Evolutionary conservation across 192 early-diverging fungal genomes (phyloP).

Genomic region (Coemansia sp.): DNA sequence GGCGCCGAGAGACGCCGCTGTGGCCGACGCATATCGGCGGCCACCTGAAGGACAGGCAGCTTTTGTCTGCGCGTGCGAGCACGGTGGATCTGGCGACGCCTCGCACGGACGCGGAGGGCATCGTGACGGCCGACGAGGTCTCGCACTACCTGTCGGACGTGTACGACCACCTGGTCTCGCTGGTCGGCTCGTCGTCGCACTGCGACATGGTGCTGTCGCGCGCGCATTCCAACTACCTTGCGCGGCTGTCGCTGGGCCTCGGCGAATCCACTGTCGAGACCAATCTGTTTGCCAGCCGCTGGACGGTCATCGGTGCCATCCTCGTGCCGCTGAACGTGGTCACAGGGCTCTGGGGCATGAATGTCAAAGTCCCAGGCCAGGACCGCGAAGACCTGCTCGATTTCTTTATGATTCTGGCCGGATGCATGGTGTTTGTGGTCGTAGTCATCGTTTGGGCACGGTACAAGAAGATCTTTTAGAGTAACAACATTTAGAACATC

Average conservation of each 20-base stretch:
- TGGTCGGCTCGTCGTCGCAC: conserved; percentile 65
- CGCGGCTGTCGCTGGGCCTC: conserved; percentile 65
- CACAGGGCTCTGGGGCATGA: conserved; percentile 69
- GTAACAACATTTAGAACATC: not conserved
- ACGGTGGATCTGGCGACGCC: conserved; percentile 14
- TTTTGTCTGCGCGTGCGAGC: conserved; percentile 18
- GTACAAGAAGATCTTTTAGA: conserved; percentile 38
- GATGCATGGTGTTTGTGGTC: conserved; percentile 29
- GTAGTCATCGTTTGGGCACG: conserved; percentile 36
- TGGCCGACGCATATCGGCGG: conserved; percentile 16
- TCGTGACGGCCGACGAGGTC: conserved; percentile 51
- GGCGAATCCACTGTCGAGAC: conserved; percentile 72
- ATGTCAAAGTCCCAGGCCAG: conserved; percentile 47
- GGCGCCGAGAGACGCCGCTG: conserved; percentile 5
- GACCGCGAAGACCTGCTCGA: conserved; percentile 17
- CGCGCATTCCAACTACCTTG: conserved; percentile 72
- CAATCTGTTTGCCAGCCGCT: conserved; percentile 75
- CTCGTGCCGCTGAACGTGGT: conserved; percentile 88
- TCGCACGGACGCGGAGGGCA: not conserved
- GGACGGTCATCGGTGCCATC: conserved; percentile 85
- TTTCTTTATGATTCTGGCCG: conserved; percentile 35
- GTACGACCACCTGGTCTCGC: conserved; percentile 72
- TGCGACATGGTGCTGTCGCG: conserved; percentile 69
- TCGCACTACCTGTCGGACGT: conserved; percentile 73
- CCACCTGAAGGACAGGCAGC: conserved; percentile 7